Conservation (phyloP, 257 asterid species). For the Sherardia arvensis region DNA sequence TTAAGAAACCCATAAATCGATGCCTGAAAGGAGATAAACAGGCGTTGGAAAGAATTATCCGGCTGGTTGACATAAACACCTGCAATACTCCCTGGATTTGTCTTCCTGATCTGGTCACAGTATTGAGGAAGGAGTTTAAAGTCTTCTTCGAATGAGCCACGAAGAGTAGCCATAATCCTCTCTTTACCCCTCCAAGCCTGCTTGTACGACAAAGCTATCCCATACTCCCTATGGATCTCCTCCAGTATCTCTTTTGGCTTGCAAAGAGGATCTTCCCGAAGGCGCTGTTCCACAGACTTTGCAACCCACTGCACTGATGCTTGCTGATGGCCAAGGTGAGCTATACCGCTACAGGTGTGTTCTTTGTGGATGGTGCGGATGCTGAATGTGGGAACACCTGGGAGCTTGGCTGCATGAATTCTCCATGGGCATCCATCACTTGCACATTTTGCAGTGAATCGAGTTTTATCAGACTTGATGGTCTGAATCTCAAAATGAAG, state of each 20-base stretch:
- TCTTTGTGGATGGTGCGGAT: slow-evolving; percentile 50
- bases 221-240: slow-evolving; percentile 63
- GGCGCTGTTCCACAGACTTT: slow-evolving; percentile 43
- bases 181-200: slow-evolving; percentile 81
- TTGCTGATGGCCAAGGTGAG: slow-evolving; percentile 66
- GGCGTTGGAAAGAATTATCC: slow-evolving; percentile 51
- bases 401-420: slow-evolving; percentile 64
- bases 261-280: slow-evolving; percentile 53
- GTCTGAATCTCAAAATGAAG: slow-evolving; percentile 69
- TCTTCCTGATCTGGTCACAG: slow-evolving; percentile 47
- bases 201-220: slow-evolving; percentile 61
- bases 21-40: slow-evolving; percentile 61
- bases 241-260: slow-evolving; percentile 67
- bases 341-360: slow-evolving; percentile 53
- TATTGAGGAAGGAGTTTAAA: slow-evolving; percentile 59
- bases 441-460: slow-evolving; percentile 71
- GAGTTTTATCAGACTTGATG: slow-evolving; percentile 60
- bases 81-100: slow-evolving; percentile 72
- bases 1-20: slow-evolving; percentile 58
- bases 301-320: slow-evolving; percentile 83
- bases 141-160: slow-evolving; percentile 63
- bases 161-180: slow-evolving; percentile 43
- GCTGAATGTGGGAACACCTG: slow-evolving; percentile 59
- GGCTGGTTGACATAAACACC: slow-evolving; percentile 38
- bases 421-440: slow-evolving; percentile 74